Percentiles rank a stretch among this genome's conserved stretches.
phyloP scores from a whole-genome alignment of 2,329 filamentous ascomycete species.

The Cordyceps javanica region DNA sequence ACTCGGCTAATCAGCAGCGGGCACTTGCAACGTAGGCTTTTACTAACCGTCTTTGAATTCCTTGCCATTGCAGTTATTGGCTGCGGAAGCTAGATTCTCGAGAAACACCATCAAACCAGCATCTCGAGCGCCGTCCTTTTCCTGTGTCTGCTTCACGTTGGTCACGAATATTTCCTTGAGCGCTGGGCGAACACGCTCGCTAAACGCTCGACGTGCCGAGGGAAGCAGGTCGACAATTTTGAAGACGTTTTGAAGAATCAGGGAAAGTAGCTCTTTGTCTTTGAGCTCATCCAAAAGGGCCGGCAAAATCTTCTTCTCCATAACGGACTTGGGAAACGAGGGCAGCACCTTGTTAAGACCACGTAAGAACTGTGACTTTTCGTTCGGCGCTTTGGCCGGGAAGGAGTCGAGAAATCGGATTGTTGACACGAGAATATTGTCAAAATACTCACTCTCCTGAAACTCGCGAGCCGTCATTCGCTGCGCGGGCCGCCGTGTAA shows the following conservation, averaged over 20 bases:
- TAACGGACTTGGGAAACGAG: conserved; percentile 86
- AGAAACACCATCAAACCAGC: conserved; percentile 87
- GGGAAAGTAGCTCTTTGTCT: conserved; percentile 76
- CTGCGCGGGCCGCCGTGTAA: conserved; percentile 81
- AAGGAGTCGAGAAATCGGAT: conserved; percentile 91
- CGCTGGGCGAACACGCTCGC: conserved; percentile 77
- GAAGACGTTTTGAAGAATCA: conserved; percentile 88
- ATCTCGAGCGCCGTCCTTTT: conserved; percentile 78
- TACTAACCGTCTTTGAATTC: conserved; percentile 85
- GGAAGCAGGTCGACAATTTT: conserved; percentile 78
- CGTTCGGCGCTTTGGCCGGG: conserved; percentile 82
- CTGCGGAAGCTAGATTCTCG: conserved; percentile 71
- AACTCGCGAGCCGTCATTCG: conserved; percentile 85
- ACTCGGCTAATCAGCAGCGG: conserved; percentile 1
- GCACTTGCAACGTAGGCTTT: not conserved
- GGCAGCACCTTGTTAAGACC: conserved; percentile 81
- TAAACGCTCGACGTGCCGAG: conserved; percentile 69
- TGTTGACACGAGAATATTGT: conserved; percentile 93
- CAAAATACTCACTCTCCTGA: conserved; percentile 91
- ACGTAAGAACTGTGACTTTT: conserved; percentile 88
- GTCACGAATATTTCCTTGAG: conserved; percentile 77
- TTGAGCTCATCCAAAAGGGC: conserved; percentile 90
- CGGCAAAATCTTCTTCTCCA: conserved; percentile 90
- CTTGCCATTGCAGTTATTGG: conserved; percentile 77
- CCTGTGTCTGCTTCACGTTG: conserved; percentile 50